Percentiles rank a stretch among this genome's conserved stretches.
These are phyloP conservation scores for Fusarium sulawesiense DNA, from an alignment of 2,329 filamentous ascomycete genomes.

Conservation along the genomic window DNA sequence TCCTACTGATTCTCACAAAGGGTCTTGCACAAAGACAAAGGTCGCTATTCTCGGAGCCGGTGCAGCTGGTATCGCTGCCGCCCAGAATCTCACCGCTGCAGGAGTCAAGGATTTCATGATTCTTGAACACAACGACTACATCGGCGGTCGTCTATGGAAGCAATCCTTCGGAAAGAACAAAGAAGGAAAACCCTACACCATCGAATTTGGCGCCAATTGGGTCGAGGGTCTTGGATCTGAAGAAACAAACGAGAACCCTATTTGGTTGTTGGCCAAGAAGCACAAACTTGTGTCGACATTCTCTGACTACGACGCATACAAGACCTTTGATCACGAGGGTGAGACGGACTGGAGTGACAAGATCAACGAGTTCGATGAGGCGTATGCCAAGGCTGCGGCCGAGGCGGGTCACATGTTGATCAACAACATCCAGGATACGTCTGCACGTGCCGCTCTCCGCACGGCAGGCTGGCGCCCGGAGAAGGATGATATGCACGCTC, in stretches of 20 bases:
- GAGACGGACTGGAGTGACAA: constrained; percentile 61
- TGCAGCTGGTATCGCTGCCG: constrained; percentile 71
- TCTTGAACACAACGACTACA: constrained; percentile 69
- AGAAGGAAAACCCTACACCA: constrained; percentile 64
- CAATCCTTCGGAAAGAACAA: constrained; percentile 63
- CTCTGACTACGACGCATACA: constrained; percentile 68
- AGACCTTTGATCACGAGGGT: constrained; percentile 71
- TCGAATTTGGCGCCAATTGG: constrained; percentile 78
- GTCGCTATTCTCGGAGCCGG: constrained; percentile 63
- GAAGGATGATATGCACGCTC: constrained; percentile 60
- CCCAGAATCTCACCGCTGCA: constrained; percentile 70
- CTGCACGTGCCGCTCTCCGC: constrained; percentile 67
- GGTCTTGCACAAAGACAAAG: constrained; percentile 46
- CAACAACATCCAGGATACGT: constrained; percentile 71
- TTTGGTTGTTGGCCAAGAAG: constrained; percentile 72
- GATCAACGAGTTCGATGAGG: constrained; percentile 62
- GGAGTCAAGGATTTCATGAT: constrained; percentile 73
- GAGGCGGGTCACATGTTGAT: constrained; percentile 68
- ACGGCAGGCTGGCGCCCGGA: constrained; percentile 72
- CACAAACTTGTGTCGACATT: constrained; percentile 65
- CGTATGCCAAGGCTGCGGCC: constrained; percentile 58
- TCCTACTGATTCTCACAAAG: neutral
- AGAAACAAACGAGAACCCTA: constrained; percentile 64
- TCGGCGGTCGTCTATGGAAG: constrained; percentile 72
- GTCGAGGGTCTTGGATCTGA: constrained; percentile 45